Evolutionary conservation across 768 basidiomycete species (phyloP).

Genomic region (Pulveroboletus sp.): DNA sequence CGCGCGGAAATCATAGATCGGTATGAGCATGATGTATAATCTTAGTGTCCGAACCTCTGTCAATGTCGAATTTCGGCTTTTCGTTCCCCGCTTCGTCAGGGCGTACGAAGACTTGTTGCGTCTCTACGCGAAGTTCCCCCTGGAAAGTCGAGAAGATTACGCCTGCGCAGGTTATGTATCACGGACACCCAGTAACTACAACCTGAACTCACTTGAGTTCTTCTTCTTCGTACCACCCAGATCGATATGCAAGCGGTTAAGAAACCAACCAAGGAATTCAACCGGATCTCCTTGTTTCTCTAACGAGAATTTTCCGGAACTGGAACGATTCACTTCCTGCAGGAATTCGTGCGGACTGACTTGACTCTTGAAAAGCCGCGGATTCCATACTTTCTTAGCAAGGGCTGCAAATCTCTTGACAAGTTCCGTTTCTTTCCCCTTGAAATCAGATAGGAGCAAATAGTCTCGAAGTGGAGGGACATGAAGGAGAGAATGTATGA

Average conservation of each 20-base stretch:
- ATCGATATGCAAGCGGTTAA: conserved; percentile 91
- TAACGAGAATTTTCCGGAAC: conserved; percentile 84
- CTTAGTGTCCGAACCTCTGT: conserved; percentile 60
- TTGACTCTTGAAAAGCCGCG: conserved; percentile 93
- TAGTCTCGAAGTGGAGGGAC: conserved; percentile 86
- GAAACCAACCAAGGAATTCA: conserved; percentile 92
- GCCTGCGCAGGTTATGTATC: conserved; percentile 42
- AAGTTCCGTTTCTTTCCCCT: conserved; percentile 78
- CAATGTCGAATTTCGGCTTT: conserved; percentile 90
- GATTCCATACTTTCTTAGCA: conserved; percentile 95
- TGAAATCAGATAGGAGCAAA: conserved; percentile 70
- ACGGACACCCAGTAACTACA: conserved; percentile 14
- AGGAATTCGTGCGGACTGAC: conserved; percentile 98
- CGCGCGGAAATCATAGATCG: conserved; percentile 20
- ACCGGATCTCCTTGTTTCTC: conserved; percentile 95
- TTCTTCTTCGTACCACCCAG: conserved; percentile 91
- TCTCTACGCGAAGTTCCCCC: conserved; percentile 88
- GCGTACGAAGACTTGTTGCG: conserved; percentile 86
- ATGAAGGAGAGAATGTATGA: conserved; percentile 91
- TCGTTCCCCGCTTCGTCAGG: conserved; percentile 68
- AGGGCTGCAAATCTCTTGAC: conserved; percentile 82
- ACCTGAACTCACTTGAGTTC: conserved; percentile 68
- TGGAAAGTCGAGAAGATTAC: conserved; percentile 93
- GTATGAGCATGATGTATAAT: conserved; percentile 4
- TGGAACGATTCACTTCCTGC: conserved; percentile 91